A percentile compares a stretch with the other conserved stretches of the same genome.
phyloP scores from a whole-genome alignment of 192 early-diverging fungal species.

The Pilobolus umbonatus region DNA sequence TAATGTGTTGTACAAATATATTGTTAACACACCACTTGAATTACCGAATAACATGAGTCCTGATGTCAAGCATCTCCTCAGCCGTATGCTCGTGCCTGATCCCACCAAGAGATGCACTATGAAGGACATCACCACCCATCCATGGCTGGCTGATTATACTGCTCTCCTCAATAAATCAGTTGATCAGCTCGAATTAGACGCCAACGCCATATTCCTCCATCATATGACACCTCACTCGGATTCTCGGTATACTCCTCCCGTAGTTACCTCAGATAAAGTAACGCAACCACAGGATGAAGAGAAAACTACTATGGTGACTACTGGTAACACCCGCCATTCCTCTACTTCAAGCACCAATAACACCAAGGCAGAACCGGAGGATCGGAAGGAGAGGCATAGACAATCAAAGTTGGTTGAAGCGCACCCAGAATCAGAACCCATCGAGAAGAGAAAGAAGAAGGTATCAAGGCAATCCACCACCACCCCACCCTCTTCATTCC shows the following conservation, averaged over 20 bases:
- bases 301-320: background rate
- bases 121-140: constrained; percentile 66
- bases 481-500: constrained; percentile 16
- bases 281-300: too few relatives aligned
- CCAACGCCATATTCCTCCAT: constrained; percentile 1
- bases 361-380: constrained; percentile 6
- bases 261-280: background rate
- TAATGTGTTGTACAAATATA: constrained; percentile 75
- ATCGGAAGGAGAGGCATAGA: constrained; percentile 8
- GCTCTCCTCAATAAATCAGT: constrained; percentile 28
- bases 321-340: background rate
- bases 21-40: constrained; percentile 69
- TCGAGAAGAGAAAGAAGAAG: background rate
- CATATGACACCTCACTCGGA: constrained; percentile 6
- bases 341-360: background rate
- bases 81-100: constrained; percentile 86
- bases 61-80: constrained; percentile 70
- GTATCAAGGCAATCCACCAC: background rate
- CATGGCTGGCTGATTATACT: constrained; percentile 42
- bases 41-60: constrained; percentile 81
- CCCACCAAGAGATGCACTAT: constrained; percentile 71
- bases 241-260: constrained; percentile 3
- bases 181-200: constrained; percentile 18
- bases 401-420: background rate
- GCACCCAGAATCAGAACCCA: background rate